Base-by-base conservation (phyloP, 139 green algal genomes). In the Volvox africanus region DNA sequence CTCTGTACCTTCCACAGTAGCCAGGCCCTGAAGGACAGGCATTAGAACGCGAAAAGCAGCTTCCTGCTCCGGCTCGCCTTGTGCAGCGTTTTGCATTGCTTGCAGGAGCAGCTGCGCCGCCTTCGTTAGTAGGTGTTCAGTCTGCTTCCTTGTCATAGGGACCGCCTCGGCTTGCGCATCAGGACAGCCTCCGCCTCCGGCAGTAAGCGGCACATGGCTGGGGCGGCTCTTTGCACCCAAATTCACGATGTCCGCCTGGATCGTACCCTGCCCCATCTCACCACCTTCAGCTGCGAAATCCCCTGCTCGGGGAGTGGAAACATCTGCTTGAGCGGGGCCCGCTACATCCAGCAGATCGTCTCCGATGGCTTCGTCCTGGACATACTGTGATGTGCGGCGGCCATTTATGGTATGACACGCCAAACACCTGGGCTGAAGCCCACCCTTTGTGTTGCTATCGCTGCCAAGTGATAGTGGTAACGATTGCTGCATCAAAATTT, bases 31-130 rank as follows among this genome's bases (percentile, higher is more conserved):
- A 19, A 90, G 44, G 26, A 90, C n/a, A n/a, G 86, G 86, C 30
- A 75, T 20, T 14, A 90, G 86, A 11, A 84, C 50, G 50, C 20
- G 71, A 22, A 90, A 65, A 1, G 86, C 86, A 0, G 71, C 71
- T 44, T 84, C 20, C 86, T 90, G 86, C 50, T 90, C 86, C 2
- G 86, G 86, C 50, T 90, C 50, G 9, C 50, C 86, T 21, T 84
- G 50, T 1, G 86, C 69, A 22, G 86, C 71, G 19, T n/a, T 44
- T 18, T 83, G 86, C 86, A 90, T 90, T 50, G 86, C 86, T 9
- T 76, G 36, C 71, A 90, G 86, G 21, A 90, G 73, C 50, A 90
- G 30, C 28, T 67, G 9, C 35, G 86, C 71, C 2, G 86, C 86
- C 50, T 90, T 73, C 18, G 86, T 33, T 32, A 90, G 20, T n/a